Base-by-base conservation (phyloP, 163 green algal species). In the Scenedesmus sp. region DNA sequence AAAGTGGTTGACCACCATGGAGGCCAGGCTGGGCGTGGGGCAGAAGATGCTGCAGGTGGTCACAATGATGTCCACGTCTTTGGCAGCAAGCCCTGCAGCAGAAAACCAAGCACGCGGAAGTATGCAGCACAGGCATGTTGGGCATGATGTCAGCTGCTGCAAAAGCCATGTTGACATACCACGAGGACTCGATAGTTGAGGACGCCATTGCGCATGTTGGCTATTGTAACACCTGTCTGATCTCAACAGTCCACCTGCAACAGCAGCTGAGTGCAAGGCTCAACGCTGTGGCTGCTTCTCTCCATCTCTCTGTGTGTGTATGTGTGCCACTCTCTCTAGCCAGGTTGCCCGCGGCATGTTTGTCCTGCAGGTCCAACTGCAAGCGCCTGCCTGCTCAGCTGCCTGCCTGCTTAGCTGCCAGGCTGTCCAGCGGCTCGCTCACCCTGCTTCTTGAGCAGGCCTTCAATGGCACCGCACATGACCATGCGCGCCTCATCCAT, bases 1-100 rank as follows among this genome's bases (percentile, higher is more conserved):
- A 93, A 98, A 99, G 89, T 97, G 93, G 95, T 99, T 98, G 59
- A 99, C 94, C 51, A 98, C 92, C 96, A 98, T 97, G 73, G 94
- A 94, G 1, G 96, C 93, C 37, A 98, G 91, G 20, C 95, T 97
- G 51, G 96, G 96, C 18, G 96, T 98, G 83, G 96, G 96, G 89
- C 94, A 96, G 92, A 98, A 98, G 79, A 98, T 90, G 40, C 83
- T 94, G 92, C 96, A 98, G 90, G 97, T 98, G 22, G 95, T 94
- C 85, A 98, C 92, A 16, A 98, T 81, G 35, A 98, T 96, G 91
- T 97, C 97, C 44, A 99, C 94, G 83, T 99, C 93, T 72, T 89
- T 89, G 82, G 89, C 46, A 18, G 43, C 24, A 5, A 92, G 35
- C 30, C 89, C 89, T 89, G 61, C 84, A 86, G 18, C 12, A 26